Evolutionary conservation across 257 asterid species (phyloP), one percentile per base, ranked within the genome.

Genomic region (Ligustrum vulgare): DNA sequence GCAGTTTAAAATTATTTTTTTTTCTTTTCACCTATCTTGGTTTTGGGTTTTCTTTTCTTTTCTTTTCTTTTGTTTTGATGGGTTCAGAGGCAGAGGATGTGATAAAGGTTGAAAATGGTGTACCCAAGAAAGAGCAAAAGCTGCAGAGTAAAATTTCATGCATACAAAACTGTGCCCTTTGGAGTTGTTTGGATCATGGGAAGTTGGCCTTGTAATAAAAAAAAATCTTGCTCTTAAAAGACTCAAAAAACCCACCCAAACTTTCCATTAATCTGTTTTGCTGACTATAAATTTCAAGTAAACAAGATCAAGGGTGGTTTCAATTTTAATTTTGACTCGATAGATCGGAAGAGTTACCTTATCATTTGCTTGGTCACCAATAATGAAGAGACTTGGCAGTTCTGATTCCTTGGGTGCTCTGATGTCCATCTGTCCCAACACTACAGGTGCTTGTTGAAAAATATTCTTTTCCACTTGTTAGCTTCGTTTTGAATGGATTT

Each of bases 341-440:
- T 69, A 72, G 84, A 79, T 81, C 85, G 79, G 68, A 66, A 73
- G 36, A 58, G 76, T 62, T 65, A 16, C 71, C 68, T 33, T 68
- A 28, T 67, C 35, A 39, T 49, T 71, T 69, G 51, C 58, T 62
- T 43, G 60, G 76, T 83, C 20, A 72, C 28, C 74, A 79, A 85
- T 75, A 65, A 94, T 94, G 97, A 93, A 93, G 95, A 87, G 97
- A 85, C 87, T 83, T 69, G 65, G 75, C 71, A 89, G 92, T 79
- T 85, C 93, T 67, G 96, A 91, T 88, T 90, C 97, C 51, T 81
- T 90, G 90, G 92, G 94, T 81, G 94, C 88, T 80, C 79, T 92
- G 82, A 92, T 94, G 89, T 76, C 98, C 84, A 87, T 92, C 75
- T 94, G 96, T 87, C 98, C 97, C 76, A 85, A 85, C 79, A 75